phyloP scores from a whole-genome alignment of 371 early-diverging fungal species.

The Lichtheimia ornata region DNA sequence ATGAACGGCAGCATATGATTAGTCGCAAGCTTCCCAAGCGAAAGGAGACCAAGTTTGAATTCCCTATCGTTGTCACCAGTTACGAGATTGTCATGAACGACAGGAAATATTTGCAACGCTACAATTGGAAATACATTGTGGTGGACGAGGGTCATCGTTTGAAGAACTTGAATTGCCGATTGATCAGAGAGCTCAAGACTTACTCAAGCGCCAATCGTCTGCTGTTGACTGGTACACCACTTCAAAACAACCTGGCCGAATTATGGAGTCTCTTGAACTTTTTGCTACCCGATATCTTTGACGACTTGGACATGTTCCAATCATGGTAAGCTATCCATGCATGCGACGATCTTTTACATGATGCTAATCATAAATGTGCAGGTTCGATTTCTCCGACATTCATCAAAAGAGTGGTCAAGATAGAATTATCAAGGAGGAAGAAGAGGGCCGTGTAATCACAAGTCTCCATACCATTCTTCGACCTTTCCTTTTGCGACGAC shows the following conservation, averaged over 20 bases:
- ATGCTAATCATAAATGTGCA: constrained; percentile 4
- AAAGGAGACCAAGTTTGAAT: constrained; percentile 47
- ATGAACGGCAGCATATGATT: constrained; percentile 77
- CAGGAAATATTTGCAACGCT: constrained; percentile 65
- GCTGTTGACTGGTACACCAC: constrained; percentile 91
- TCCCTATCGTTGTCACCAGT: constrained; percentile 87
- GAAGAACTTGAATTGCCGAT: constrained; percentile 91
- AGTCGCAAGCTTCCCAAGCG: constrained; percentile 66
- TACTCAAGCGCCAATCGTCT: constrained; percentile 86
- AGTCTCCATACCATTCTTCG: constrained; percentile 89
- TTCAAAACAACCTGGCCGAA: constrained; percentile 93
- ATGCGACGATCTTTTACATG: background rate
- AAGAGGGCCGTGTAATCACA: constrained; percentile 70
- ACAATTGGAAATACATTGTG: constrained; percentile 88
- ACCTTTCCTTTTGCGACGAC: constrained; percentile 93
- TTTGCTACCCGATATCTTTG: constrained; percentile 88
- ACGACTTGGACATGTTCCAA: constrained; percentile 80
- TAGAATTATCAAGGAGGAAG: constrained; percentile 73
- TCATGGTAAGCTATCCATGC: constrained; percentile 56
- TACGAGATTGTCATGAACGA: constrained; percentile 93
- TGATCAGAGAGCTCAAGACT: constrained; percentile 83
- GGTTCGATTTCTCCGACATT: constrained; percentile 82
- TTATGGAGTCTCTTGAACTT: constrained; percentile 96
- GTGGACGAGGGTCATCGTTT: constrained; percentile 97
- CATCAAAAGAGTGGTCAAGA: constrained; percentile 68